Evolutionary conservation across 2,329 filamentous ascomycete species (phyloP).

Genomic region (Aspergillaceae sp.): DNA sequence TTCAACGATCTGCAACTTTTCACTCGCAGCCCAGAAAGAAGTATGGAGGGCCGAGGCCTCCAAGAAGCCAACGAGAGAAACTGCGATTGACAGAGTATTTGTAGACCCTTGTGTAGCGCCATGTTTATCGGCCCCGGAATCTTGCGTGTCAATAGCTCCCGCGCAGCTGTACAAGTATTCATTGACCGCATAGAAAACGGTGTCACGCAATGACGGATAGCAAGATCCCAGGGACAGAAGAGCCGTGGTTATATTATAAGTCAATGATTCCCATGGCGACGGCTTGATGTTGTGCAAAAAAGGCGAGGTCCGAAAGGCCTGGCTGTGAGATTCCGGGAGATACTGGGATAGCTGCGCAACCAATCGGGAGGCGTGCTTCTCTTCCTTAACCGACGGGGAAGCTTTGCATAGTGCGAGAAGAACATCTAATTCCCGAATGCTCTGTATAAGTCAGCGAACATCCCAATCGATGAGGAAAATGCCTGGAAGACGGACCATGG

Average conservation of each 20-base stretch:
- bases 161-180: slow-evolving; percentile 65
- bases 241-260: slow-evolving; percentile 68
- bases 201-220: slow-evolving; percentile 59
- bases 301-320: slow-evolving; percentile 69
- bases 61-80: slow-evolving; percentile 85
- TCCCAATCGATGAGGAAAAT: not conserved
- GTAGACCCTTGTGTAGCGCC: slow-evolving; percentile 50
- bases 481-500: slow-evolving; percentile 25
- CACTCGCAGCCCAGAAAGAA: slow-evolving; percentile 69
- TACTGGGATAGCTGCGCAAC: slow-evolving; percentile 74
- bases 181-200: slow-evolving; percentile 58
- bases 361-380: slow-evolving; percentile 67
- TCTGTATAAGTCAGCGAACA: slow-evolving; percentile 43
- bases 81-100: slow-evolving; percentile 63
- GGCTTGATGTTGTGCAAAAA: slow-evolving; percentile 75
- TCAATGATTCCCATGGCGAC: slow-evolving; percentile 78
- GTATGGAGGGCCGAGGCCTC: slow-evolving; percentile 70
- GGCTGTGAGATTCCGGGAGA: slow-evolving; percentile 72
- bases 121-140: slow-evolving; percentile 41
- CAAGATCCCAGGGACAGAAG: slow-evolving; percentile 71
- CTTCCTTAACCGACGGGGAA: slow-evolving; percentile 62
- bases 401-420: slow-evolving; percentile 86
- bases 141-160: slow-evolving; percentile 50
- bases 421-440: slow-evolving; percentile 82
- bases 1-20: slow-evolving; percentile 65